phyloP scores from a whole-genome alignment of 208 protist genomes.

The Angomonas ambiguus region DNA sequence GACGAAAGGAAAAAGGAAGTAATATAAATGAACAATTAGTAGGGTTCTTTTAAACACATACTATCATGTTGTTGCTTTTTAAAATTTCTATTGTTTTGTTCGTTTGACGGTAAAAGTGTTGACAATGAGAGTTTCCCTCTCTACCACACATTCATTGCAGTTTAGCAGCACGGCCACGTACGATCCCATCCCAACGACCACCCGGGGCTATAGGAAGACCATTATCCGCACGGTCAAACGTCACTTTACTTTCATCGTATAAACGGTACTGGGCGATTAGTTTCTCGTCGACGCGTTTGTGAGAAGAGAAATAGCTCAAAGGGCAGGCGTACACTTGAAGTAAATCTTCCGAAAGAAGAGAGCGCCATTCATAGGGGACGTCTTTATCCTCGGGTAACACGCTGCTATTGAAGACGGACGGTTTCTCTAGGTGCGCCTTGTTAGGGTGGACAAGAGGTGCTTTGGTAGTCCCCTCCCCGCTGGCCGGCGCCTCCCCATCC shows the following conservation, averaged over 20 bases:
- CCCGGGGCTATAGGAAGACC: slow-evolving; percentile 31
- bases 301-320: slow-evolving; percentile 31
- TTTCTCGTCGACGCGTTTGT: slow-evolving; percentile 36
- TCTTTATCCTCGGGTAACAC: slow-evolving; percentile 44
- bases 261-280: slow-evolving; percentile 76
- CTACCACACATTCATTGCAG: no score
- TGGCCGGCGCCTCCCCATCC: no score
- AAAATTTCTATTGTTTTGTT: no score
- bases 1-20: background rate
- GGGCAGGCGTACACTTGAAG: slow-evolving; percentile 44
- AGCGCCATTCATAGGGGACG: slow-evolving; percentile 46
- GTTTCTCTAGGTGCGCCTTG: background rate
- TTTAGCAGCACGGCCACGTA: slow-evolving; percentile 44
- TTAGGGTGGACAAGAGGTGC: background rate
- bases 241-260: background rate
- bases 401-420: background rate
- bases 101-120: no score
- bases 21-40: background rate
- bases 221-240: background rate
- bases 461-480: slow-evolving; percentile 4
- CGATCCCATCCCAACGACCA: slow-evolving; percentile 84
- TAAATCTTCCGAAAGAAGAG: slow-evolving; percentile 53
- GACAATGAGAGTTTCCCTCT: no score
- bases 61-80: background rate
- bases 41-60: no score